Evolutionary conservation across 2,329 filamentous ascomycete genomes (phyloP), one percentile per base, ranked within the genome.

Genomic region (Aspergillus caelatus): DNA sequence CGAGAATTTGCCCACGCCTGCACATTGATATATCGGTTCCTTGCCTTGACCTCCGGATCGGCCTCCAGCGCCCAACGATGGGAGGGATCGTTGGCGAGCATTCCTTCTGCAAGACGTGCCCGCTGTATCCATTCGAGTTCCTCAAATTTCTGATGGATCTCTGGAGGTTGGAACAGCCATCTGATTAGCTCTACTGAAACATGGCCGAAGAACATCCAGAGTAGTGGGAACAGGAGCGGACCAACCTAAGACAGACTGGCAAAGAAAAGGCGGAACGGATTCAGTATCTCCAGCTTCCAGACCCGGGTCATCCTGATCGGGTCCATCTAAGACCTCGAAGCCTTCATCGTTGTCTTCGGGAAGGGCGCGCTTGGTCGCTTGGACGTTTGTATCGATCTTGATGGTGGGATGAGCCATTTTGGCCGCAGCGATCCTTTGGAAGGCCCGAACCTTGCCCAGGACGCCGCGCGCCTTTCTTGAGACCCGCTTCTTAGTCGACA

Each of bases 11-110:
- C 89, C 88, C 92, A 99, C 0, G 94, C 93, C 74, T 94, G 90
- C 67, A 99, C 92, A 74, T 98, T 97, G 60, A 84, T 77, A 79
- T 98, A 99, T 61, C 95, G 89, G 78, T 98, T 96, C 69, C 94
- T 86, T 41, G 79, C 76, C 63, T 82, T 83, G 66, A 87, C 81
- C 55, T 87, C 83, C 10, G 86, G 81, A 28, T 84, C 83, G 32
- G 79, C 79, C 57, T 90, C 83, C 60, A 89, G 83, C 4, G 87
- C 83, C 83, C 84, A 91, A 66, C 81, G 82, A 58, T 85, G 85
- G 14, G 78, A 75, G 26, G 83, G 78, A 56, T 84, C 80, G 52
- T 80, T 76, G 8, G 73, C 73, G 68, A 80, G 72, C 45, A 76
- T 72, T 54, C 80, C 83, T 63, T 85, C 80, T 19, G 80, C 72